phyloP scores from a whole-genome alignment of 345 rosid species.

The Citrus australasica region DNA sequence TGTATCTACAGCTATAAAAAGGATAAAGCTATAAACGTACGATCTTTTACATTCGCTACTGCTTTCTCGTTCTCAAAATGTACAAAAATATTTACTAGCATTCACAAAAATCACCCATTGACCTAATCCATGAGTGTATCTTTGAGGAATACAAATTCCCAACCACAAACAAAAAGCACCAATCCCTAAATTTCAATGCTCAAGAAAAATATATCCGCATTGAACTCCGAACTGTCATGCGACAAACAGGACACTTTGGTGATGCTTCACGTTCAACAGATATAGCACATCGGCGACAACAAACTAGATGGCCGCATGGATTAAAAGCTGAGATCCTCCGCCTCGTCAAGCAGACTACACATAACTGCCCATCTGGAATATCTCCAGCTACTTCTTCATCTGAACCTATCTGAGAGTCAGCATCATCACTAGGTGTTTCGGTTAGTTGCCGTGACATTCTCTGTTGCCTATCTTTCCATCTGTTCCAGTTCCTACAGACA shows the following conservation, averaged over 20 bases:
- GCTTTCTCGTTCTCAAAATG: neutral
- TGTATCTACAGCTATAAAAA: neutral
- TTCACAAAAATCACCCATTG: neutral
- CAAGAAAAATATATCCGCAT: slow-evolving; percentile 65
- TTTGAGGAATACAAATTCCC: neutral
- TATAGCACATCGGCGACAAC: slow-evolving; percentile 78
- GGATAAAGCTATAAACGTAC: neutral
- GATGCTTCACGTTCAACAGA: slow-evolving; percentile 55
- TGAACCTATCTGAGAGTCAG: slow-evolving; percentile 8
- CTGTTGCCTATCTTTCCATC: slow-evolving; percentile 59
- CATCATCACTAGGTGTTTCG: slow-evolving; percentile 22
- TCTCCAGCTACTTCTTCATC: slow-evolving; percentile 47
- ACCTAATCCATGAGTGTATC: neutral
- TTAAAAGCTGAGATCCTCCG: slow-evolving; percentile 66
- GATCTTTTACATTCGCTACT: neutral
- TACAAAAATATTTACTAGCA: neutral
- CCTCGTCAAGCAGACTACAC: slow-evolving; percentile 79
- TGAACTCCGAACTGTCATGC: slow-evolving; percentile 53
- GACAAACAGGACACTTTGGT: slow-evolving; percentile 88
- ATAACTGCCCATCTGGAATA: slow-evolving; percentile 76
- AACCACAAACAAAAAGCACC: neutral
- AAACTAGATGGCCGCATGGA: slow-evolving; percentile 92
- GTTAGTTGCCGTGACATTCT: slow-evolving; percentile 38
- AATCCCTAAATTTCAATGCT: neutral
- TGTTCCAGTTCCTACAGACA: slow-evolving; percentile 71